Evolutionary conservation across 2,329 filamentous ascomycete genomes (phyloP).

Genomic region (Fulvia fulva): DNA sequence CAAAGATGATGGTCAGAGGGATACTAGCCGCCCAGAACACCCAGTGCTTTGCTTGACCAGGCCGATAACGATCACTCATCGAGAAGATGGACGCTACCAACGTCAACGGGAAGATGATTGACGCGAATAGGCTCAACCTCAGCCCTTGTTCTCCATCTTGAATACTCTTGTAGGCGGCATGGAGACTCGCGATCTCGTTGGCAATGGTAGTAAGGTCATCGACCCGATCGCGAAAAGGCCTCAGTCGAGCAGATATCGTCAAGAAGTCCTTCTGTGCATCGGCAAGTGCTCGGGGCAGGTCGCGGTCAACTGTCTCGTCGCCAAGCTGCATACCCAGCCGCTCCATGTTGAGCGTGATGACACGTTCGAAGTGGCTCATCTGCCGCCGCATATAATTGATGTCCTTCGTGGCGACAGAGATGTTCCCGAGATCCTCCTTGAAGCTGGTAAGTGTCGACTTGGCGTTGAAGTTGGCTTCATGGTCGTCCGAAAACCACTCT

Average conservation of each 20-base stretch:
- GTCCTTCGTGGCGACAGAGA: slow-evolving; percentile 15
- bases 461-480: slow-evolving; percentile 14
- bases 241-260: slow-evolving; percentile 16
- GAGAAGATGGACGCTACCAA: slow-evolving; percentile 15
- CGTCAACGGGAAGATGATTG: slow-evolving; percentile 18
- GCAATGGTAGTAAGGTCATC: slow-evolving; percentile 19
- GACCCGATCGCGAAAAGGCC: slow-evolving; percentile 17
- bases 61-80: slow-evolving; percentile 18
- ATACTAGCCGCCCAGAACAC: slow-evolving; percentile 24
- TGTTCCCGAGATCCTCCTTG: slow-evolving; percentile 17
- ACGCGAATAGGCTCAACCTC: slow-evolving; percentile 21
- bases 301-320: background rate
- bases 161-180: slow-evolving; percentile 21
- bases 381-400: slow-evolving; percentile 24
- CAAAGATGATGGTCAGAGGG: slow-evolving; percentile 15
- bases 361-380: slow-evolving; percentile 20
- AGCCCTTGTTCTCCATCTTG: slow-evolving; percentile 22
- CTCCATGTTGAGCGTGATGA: slow-evolving; percentile 22
- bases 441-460: slow-evolving; percentile 12
- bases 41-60: slow-evolving; percentile 22
- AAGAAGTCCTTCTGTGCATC: slow-evolving; percentile 25
- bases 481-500: slow-evolving; percentile 24
- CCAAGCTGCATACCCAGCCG: slow-evolving; percentile 17
- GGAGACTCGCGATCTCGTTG: slow-evolving; percentile 21
- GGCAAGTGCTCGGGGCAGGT: slow-evolving; percentile 7